Percentiles rank a stretch among this genome's conserved stretches.
Conservation (phyloP, 352 stramenopile genomes). For the Elongisporangium senticosum region DNA sequence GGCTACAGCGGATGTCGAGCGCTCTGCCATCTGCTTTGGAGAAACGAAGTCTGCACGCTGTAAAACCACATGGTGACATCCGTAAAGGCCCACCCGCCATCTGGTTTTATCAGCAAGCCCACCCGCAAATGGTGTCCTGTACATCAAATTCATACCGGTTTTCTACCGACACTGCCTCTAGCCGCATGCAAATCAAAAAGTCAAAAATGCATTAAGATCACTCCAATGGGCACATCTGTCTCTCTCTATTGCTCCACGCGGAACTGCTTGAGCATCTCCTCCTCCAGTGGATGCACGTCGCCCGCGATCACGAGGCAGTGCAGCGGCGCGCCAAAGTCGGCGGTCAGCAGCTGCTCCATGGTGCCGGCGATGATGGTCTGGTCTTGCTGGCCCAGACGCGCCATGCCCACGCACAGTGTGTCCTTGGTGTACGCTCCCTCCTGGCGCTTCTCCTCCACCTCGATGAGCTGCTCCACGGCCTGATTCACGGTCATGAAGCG, state of each 20-base stretch:
- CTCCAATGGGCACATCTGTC: not conserved
- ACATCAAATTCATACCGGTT: too few species aligned
- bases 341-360: conserved; percentile 89
- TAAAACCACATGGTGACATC: too few species aligned
- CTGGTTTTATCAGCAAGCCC: too few species aligned
- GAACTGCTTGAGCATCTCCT: conserved; percentile 85
- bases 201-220: too few species aligned
- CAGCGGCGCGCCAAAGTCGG: conserved; percentile 95
- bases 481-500: conserved; percentile 98
- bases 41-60: too few species aligned
- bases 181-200: too few species aligned
- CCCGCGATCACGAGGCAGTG: conserved; percentile 97
- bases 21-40: too few species aligned
- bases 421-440: conserved; percentile 85
- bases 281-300: conserved; percentile 94
- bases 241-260: conserved; percentile 35
- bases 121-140: too few species aligned
- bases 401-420: conserved; percentile 90
- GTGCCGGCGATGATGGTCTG: conserved; percentile 95
- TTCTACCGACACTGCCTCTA: too few species aligned
- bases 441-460: conserved; percentile 86
- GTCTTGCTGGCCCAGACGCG: conserved; percentile 90
- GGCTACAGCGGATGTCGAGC: too few species aligned
- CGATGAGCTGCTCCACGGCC: conserved; percentile 94
- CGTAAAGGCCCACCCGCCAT: too few species aligned